Conservation (phyloP, 1,284 basidiomycete genomes). For the Leccinum subrobustum region DNA sequence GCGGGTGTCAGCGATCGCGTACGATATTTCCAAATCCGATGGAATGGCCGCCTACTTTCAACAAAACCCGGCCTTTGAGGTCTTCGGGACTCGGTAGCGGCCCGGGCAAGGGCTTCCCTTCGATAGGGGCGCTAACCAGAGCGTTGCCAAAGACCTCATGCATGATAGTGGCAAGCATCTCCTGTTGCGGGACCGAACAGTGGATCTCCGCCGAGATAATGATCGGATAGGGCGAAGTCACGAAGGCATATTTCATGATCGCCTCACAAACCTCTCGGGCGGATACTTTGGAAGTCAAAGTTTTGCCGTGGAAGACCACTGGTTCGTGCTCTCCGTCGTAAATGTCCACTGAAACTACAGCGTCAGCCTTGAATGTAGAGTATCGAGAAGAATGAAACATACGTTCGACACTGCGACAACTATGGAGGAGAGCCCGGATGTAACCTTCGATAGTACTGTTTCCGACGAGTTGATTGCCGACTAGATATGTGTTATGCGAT, state of each 20-base stretch:
- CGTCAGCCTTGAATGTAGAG: constrained; percentile 1
- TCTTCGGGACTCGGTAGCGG: constrained; percentile 86
- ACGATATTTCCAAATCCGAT: background rate
- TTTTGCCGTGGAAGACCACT: constrained; percentile 88
- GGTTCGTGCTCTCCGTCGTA: constrained; percentile 88
- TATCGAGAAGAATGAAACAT: constrained; percentile 33
- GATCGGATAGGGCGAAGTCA: constrained; percentile 90
- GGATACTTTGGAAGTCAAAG: constrained; percentile 85
- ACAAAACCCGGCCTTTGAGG: constrained; percentile 75
- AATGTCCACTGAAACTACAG: constrained; percentile 74
- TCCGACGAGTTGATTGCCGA: constrained; percentile 92
- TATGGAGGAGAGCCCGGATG: constrained; percentile 86
- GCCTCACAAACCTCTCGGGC: constrained; percentile 85
- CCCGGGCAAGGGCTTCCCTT: constrained; percentile 48
- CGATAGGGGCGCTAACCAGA: constrained; percentile 64
- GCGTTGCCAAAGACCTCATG: constrained; percentile 74
- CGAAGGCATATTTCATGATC: constrained; percentile 91
- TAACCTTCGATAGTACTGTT: constrained; percentile 96
- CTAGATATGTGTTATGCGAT: constrained; percentile 97
- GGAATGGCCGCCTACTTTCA: constrained; percentile 62
- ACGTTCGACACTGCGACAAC: constrained; percentile 93
- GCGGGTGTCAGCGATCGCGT: constrained; percentile 3
- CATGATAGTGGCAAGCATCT: constrained; percentile 79
- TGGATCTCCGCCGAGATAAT: constrained; percentile 96
- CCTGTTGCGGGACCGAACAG: constrained; percentile 82